Evolutionary conservation across 192 early-diverging fungal species (phyloP).

Genomic region (Dispira simplex): DNA sequence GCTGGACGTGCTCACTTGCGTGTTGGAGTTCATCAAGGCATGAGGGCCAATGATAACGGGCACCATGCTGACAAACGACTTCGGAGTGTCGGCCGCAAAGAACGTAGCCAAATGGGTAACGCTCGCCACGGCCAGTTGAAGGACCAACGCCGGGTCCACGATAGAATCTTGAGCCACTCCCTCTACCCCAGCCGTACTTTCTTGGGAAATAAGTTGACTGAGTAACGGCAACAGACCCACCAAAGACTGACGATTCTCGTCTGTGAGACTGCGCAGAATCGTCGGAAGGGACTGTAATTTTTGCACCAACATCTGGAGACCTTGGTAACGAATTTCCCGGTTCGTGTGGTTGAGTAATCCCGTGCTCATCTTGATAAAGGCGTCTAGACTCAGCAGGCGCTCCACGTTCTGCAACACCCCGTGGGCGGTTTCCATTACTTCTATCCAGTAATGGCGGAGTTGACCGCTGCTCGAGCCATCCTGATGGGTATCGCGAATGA

Average conservation of each 20-base stretch:
- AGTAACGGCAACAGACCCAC: constrained; percentile 16
- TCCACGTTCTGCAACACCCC: constrained; percentile 61
- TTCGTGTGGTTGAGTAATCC: constrained; percentile 42
- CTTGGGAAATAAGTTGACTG: constrained; percentile 5
- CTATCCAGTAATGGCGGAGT: not conserved
- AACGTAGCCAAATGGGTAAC: constrained; percentile 51
- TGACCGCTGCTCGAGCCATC: not conserved
- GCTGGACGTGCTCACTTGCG: not conserved
- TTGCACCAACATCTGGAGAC: constrained; percentile 56
- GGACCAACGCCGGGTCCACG: constrained; percentile 33
- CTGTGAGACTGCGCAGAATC: constrained; percentile 6
- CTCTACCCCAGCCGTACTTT: not conserved
- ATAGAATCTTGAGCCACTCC: not conserved
- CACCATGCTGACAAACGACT: constrained; percentile 42
- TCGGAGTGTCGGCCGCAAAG: constrained; percentile 43
- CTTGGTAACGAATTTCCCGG: constrained; percentile 50
- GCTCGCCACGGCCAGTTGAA: constrained; percentile 66
- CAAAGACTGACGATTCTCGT: constrained; percentile 20
- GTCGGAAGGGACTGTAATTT: constrained; percentile 31
- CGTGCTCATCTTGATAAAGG: constrained; percentile 57
- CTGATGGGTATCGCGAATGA: not conserved
- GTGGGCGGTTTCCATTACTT: constrained; percentile 27
- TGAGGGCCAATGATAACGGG: constrained; percentile 28
- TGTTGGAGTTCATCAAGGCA: constrained; percentile 17
- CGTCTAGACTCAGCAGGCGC: constrained; percentile 49